These are phyloP conservation scores for Tardiomyces depauwii DNA, from an alignment of 1,139 yeast genomes.

Conservation along the genomic window DNA sequence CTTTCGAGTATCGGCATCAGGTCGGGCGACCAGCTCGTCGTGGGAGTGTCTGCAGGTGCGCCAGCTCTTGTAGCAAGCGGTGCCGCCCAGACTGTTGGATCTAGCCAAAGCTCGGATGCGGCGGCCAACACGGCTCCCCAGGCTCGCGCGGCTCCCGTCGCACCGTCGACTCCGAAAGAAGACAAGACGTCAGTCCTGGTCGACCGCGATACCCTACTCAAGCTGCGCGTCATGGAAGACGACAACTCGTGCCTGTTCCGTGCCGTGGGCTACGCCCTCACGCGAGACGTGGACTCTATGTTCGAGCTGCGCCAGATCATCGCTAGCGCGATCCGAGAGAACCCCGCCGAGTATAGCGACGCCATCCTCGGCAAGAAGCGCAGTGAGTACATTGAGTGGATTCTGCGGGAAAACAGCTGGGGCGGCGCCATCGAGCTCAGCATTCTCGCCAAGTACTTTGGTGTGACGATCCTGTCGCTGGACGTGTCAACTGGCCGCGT, in stretches of 20 bases:
- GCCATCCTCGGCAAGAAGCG: constrained; percentile 48
- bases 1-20: constrained; percentile 35
- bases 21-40: constrained; percentile 47
- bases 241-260: constrained; percentile 76
- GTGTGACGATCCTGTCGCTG: constrained; percentile 46
- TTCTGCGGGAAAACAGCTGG: constrained; percentile 52
- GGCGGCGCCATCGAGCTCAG: constrained; percentile 80
- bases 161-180: not conserved
- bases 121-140: too few relatives aligned
- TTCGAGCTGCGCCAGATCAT: constrained; percentile 38
- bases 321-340: constrained; percentile 32
- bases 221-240: constrained; percentile 56
- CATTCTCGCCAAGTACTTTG: constrained; percentile 45
- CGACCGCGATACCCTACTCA: constrained; percentile 7
- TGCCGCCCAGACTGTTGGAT: too few relatives aligned
- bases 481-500: constrained; percentile 57
- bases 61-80: too few relatives aligned
- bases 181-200: not conserved
- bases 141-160: too few relatives aligned
- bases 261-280: constrained; percentile 47
- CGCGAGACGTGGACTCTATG: constrained; percentile 31
- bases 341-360: constrained; percentile 41
- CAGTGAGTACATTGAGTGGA: constrained; percentile 51
- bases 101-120: too few relatives aligned
- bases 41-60: constrained; percentile 18